These are phyloP conservation scores for Teratosphaeriaceae sp. DNA, from an alignment of 2,329 filamentous ascomycete species.

Conservation along the genomic window DNA sequence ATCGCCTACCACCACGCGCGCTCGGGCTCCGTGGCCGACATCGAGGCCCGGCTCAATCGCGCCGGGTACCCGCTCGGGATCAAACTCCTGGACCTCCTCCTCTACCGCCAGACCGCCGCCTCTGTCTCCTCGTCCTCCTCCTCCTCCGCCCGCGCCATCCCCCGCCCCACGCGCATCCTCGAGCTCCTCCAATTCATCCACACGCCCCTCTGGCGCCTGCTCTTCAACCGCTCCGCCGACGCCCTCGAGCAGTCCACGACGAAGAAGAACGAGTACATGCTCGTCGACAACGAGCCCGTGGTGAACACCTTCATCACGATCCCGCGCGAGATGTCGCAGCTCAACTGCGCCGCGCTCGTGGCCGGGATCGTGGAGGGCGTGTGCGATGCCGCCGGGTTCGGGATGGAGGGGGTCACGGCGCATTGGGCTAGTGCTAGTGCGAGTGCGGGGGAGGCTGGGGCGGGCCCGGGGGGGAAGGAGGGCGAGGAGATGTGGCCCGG, in stretches of 20 bases:
- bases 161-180: slow-evolving; percentile 83
- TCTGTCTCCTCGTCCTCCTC: slow-evolving; percentile 53
- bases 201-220: slow-evolving; percentile 81
- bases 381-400: slow-evolving; percentile 87
- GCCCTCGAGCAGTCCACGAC: slow-evolving; percentile 82
- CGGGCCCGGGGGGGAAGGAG: slow-evolving; percentile 29
- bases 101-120: slow-evolving; percentile 67
- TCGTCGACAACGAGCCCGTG: slow-evolving; percentile 94
- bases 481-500: slow-evolving; percentile 77
- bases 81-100: slow-evolving; percentile 88
- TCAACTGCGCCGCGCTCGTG: slow-evolving; percentile 94
- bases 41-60: slow-evolving; percentile 52
- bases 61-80: slow-evolving; percentile 83
- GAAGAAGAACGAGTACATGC: slow-evolving; percentile 96
- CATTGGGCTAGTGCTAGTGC: slow-evolving; percentile 52
- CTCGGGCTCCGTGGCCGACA: slow-evolving; percentile 86
- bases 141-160: slow-evolving; percentile 55
- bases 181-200: slow-evolving; percentile 93
- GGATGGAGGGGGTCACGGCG: slow-evolving; percentile 74
- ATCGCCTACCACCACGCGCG: slow-evolving; percentile 87
- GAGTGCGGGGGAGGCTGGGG: neutral
- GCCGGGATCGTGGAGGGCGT: slow-evolving; percentile 94
- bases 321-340: slow-evolving; percentile 88
- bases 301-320: slow-evolving; percentile 93
- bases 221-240: slow-evolving; percentile 87